These are phyloP conservation scores for Corynespora cassiicola DNA, from an alignment of 2,329 filamentous ascomycete species.

Conservation along the genomic window DNA sequence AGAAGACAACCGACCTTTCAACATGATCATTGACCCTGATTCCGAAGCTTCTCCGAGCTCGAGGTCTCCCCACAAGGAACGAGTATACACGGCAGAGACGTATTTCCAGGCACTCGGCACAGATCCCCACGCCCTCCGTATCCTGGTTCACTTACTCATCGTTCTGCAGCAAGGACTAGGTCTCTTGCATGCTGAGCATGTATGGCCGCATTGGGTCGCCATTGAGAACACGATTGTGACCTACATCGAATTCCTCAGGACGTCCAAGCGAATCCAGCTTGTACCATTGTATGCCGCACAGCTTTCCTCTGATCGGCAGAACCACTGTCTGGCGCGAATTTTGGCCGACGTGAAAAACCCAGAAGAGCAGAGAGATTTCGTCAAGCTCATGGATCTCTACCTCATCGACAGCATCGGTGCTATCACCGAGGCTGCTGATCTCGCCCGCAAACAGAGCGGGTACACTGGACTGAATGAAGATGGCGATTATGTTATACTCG, in stretches of 20 bases:
- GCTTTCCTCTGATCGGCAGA: slow-evolving; percentile 68
- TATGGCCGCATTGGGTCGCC: slow-evolving; percentile 44
- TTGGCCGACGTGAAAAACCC: slow-evolving; percentile 74
- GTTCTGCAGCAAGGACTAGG: slow-evolving; percentile 66
- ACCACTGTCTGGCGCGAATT: slow-evolving; percentile 76
- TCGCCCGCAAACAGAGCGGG: slow-evolving; percentile 37
- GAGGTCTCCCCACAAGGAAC: slow-evolving; percentile 24
- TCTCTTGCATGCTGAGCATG: slow-evolving; percentile 21
- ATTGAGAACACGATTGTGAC: slow-evolving; percentile 79
- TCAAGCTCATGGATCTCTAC: slow-evolving; percentile 77
- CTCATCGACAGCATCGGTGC: slow-evolving; percentile 76
- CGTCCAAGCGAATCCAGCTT: slow-evolving; percentile 74
- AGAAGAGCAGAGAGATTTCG: slow-evolving; percentile 69
- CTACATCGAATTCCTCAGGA: slow-evolving; percentile 81
- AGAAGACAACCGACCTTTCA: slow-evolving; percentile 30
- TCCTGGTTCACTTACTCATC: slow-evolving; percentile 64
- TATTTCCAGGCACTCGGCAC: slow-evolving; percentile 42
- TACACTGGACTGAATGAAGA: slow-evolving; percentile 31
- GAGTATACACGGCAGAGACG: slow-evolving; percentile 26
- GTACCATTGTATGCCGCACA: slow-evolving; percentile 90
- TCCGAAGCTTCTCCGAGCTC: slow-evolving; percentile 21
- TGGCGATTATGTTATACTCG: slow-evolving; percentile 24
- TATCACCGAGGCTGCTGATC: slow-evolving; percentile 70
- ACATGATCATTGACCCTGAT: slow-evolving; percentile 40
- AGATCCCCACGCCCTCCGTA: slow-evolving; percentile 52